Evolutionary conservation across 768 basidiomycete genomes (phyloP), one percentile per base, ranked within the genome.

Genomic region (Chiua virens): DNA sequence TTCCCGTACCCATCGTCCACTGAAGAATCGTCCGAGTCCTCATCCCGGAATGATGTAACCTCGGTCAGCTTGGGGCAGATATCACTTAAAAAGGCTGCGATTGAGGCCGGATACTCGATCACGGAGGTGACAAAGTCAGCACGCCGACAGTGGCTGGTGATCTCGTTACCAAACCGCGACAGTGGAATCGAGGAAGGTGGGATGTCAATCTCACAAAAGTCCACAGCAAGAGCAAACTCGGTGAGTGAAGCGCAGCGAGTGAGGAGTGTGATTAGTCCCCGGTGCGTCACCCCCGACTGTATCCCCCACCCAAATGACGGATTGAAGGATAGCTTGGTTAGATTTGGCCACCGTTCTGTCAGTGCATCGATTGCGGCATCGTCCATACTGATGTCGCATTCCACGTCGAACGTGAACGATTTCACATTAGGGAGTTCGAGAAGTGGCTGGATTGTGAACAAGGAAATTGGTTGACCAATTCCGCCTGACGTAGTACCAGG

Each of bases 71-170:
- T 42, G 2, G 65, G 67, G 46, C 57, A 58, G 17, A 67, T 39
- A 8, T 62, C 59, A 14, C 64, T 62, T 47, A 67, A 32, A 28
- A 69, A 69, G 46, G 59, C 60, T 8, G 65, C 62, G 0, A 69
- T 35, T 27, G 49, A 25, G 39, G 46, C 8, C 14, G 65, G 64
- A 41, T 20, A 34, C n/a, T 23, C 4, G 49, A 69, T 65, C 11
- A n/a, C 7, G 9, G 67, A 69, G 21, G 64, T 58, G 34, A 58
- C 54, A 17, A 65, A 66, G 13, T 61, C 51, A 9, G 53, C 59
- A 5, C 8, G 4, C 1, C n/a, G 5, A 17, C 61, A 64, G 14
- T 32, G n/a, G 43, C 59, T 57, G 20, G 30, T 27, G 10, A 50
- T 35, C 11, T 59, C 59, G 3, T 52, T 25, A 0, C 65, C 55